Percentiles rank a stretch among this genome's conserved stretches.
These are phyloP conservation scores for Helicostylum pulchrum DNA, from an alignment of 192 early-diverging fungal species.

Conservation along the genomic window DNA sequence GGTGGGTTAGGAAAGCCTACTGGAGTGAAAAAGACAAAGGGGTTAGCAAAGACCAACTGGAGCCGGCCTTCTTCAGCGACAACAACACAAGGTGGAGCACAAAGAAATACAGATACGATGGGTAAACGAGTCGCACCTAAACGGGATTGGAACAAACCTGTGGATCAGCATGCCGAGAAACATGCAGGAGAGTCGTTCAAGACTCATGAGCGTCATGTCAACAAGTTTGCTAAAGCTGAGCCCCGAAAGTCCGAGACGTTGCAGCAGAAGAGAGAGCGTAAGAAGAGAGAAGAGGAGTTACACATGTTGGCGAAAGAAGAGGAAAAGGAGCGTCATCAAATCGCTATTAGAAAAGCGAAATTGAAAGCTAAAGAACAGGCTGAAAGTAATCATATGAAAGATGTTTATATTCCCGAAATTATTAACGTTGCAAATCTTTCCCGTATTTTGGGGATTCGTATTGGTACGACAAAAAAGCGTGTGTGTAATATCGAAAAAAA, in stretches of 20 bases:
- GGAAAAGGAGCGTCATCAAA: slow-evolving; percentile 13
- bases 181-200: slow-evolving; percentile 22
- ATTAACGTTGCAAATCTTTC: slow-evolving; percentile 83
- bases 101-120: neutral
- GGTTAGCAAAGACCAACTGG: slow-evolving; percentile 12
- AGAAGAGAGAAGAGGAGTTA: slow-evolving; percentile 30
- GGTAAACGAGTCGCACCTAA: slow-evolving; percentile 1
- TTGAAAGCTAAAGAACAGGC: slow-evolving; percentile 23
- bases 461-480: slow-evolving; percentile 42
- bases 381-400: slow-evolving; percentile 39
- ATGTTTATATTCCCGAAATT: slow-evolving; percentile 77
- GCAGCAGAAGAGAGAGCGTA: slow-evolving; percentile 19
- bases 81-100: neutral
- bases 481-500: too few species aligned
- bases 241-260: slow-evolving; percentile 18
- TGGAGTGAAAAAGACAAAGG: neutral
- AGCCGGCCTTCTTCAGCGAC: neutral
- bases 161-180: slow-evolving; percentile 33
- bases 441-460: slow-evolving; percentile 69
- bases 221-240: slow-evolving; percentile 24
- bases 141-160: slow-evolving; percentile 24
- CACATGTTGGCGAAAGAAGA: slow-evolving; percentile 3
- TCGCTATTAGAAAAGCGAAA: slow-evolving; percentile 15
- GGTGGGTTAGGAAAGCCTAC: neutral
- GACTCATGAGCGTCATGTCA: slow-evolving; percentile 26